Base-by-base conservation (phyloP, 495 filamentous ascomycete species). In the Talaromyces thailandensis region DNA sequence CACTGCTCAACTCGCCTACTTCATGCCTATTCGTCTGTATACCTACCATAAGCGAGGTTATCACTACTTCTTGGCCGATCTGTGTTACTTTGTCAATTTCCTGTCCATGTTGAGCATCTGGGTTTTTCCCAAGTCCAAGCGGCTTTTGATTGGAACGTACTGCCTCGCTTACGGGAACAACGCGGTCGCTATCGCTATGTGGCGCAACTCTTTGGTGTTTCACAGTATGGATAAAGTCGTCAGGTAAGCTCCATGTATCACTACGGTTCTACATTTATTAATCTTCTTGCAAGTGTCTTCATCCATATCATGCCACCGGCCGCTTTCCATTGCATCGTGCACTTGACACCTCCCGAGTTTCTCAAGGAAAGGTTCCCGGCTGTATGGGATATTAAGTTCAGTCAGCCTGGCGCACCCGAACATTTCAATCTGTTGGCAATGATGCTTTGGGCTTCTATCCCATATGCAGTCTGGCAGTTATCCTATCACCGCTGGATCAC, bases 241-340 rank as follows among this genome's bases (percentile, higher is more conserved):
- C 37, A 93, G 89, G 79, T 88, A 76, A 68, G 75, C 63, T 25
- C 29, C 9, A 18, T 18, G 16, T 14, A 37, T 40, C 28, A 3
- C 5, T 29, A 8, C 21, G 28, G 14, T 24, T 18, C 7, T 45
- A 40, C 32, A 57, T 52, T 5, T n/a, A 25, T 57, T 60, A 64
- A 55, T 14, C 12, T 28, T 45, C 1, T 48, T 43, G 40, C 25
- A 48, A 92, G 89, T 71, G 76, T 98, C 28, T 98, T 98, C 77
- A 96, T 98, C 65, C 94, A 98, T 75, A 96, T 98, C 67, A 98
- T 98, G 93, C 94, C 94, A 4, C 94, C 92, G 55, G 92, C 90
- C 8, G 88, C 92, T 24, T 80, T 97, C 51, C 94, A 98, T 75
- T 95, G 91, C 69, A 78, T 98, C 26, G 89, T 96, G 43, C 94